A percentile compares a stretch with the other conserved stretches of the same genome.
These are phyloP conservation scores for Hypoxylon fuscum DNA, from an alignment of 495 filamentous ascomycete genomes.

Conservation along the genomic window DNA sequence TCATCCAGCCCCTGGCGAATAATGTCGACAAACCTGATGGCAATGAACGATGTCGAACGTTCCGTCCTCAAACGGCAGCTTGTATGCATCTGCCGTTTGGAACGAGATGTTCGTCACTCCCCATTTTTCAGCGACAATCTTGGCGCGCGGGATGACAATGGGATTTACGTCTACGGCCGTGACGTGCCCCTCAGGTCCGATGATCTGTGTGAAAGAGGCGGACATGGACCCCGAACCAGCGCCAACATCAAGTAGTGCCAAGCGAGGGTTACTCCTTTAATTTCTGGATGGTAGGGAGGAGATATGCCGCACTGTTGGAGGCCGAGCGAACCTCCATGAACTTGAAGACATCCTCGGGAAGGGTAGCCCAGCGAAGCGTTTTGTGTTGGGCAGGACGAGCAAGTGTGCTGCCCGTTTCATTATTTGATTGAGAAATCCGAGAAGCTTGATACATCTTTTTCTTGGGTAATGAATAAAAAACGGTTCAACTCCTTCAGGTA, in stretches of 20 bases:
- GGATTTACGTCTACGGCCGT: constrained; percentile 9
- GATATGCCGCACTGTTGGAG: constrained; percentile 43
- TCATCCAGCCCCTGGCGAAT: constrained; percentile 50
- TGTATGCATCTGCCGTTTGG: constrained; percentile 56
- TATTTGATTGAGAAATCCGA: too few species aligned
- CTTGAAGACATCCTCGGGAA: too few species aligned
- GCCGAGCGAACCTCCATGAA: too few species aligned
- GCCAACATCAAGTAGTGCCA: constrained; percentile 45
- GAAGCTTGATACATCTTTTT: too few species aligned
- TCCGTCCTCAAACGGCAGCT: constrained; percentile 51
- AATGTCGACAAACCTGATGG: constrained; percentile 51
- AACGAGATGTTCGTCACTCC: constrained; percentile 58
- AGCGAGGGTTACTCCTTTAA: constrained; percentile 37
- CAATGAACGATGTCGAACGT: constrained; percentile 61
- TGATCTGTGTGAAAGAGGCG: constrained; percentile 41
- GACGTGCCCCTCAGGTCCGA: constrained; percentile 49
- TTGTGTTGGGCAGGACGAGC: too few species aligned
- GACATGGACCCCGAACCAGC: constrained; percentile 46
- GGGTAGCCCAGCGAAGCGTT: too few species aligned
- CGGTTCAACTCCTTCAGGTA: too few species aligned
- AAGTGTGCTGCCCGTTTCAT: too few species aligned
- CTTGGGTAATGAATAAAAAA: too few species aligned
- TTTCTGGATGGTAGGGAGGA: constrained; percentile 43
- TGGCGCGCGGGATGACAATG: constrained; percentile 45
- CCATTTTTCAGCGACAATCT: constrained; percentile 48